Percentiles rank a stretch among this genome's conserved stretches.
Evolutionary conservation across 805 yeast species (phyloP).

Genomic region (Kuraishia ogatae): DNA sequence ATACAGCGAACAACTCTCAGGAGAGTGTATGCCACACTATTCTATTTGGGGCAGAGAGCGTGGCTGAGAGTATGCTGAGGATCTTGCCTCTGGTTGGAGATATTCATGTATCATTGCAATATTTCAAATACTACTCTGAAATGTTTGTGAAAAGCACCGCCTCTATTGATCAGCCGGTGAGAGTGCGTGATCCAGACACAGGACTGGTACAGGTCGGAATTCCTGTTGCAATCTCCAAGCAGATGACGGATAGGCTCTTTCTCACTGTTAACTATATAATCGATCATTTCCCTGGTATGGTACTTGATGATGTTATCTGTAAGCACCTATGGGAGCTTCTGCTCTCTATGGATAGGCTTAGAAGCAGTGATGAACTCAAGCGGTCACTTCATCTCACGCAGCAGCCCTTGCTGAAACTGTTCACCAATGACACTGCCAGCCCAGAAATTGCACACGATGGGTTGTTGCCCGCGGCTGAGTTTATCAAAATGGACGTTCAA

Average conservation of each 20-base stretch:
- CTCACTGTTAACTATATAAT: constrained; percentile 47
- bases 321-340: constrained; percentile 49
- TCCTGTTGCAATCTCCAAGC: background rate
- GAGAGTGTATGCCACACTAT: constrained; percentile 77
- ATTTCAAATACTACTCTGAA: constrained; percentile 26
- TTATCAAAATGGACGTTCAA: constrained; percentile 45
- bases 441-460: constrained; percentile 5
- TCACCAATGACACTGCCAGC: constrained; percentile 17
- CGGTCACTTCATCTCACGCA: constrained; percentile 43
- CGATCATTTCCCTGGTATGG: constrained; percentile 57
- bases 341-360: constrained; percentile 38
- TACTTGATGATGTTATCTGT: constrained; percentile 54
- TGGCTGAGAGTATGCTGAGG: constrained; percentile 24
- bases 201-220: background rate
- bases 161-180: background rate
- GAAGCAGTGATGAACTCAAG: constrained; percentile 45
- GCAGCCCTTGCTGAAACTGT: constrained; percentile 28
- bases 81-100: constrained; percentile 50
- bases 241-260: constrained; percentile 41
- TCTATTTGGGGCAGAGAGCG: constrained; percentile 40
- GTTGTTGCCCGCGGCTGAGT: constrained; percentile 27
- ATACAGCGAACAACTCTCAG: constrained; percentile 19
- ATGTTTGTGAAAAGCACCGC: constrained; percentile 11
- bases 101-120: constrained; percentile 31
- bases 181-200: background rate